Base-by-base conservation (phyloP, 345 rosid genomes). In the Bruguiera sexangula region DNA sequence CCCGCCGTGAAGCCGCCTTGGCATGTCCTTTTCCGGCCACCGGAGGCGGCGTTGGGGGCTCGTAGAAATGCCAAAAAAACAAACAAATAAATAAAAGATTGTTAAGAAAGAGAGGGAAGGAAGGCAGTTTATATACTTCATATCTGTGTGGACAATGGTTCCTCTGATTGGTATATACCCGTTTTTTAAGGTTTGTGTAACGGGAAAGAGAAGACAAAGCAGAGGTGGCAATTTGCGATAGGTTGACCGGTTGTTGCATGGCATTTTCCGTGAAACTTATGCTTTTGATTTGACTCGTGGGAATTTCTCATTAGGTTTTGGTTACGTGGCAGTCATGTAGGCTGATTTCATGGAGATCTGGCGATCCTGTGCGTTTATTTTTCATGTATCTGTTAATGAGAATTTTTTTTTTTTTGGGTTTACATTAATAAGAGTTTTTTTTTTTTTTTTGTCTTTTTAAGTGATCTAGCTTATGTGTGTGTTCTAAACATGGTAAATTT, bases 11-110 rank as follows among this genome's bases (percentile, higher is more conserved):
- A 58, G 6, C 46, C 56, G 58, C 30, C 71, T 73, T 69, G 66
- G 83, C 82, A 74, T 76, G 70, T 63, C 81, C 69, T 54, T 39
- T 29, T 39, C 61, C 39, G 27, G 54, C 53, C 62, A 61, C 57
- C 30, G 21, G 13, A 18, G 24, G n/a, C 21, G 50, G 48, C 48
- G 48, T 9, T 39, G 48, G 48, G 4, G 48, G 16, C 0, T 7
- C 1, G 48, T 11, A 39, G 4, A 39, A 39, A 43, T 43, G 50
- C 19, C 34, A 29, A 48, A 55, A 39, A 34, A 9, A 66, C 7
- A 69, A 34, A 6, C n/a, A 51, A 2, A 37, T 52, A 20, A 1
- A 32, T 56, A 62, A 22, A 37, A 39, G 15, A 53, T 6, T 19
- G 55, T 22, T 54, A 53, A 63, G 52, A 53, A 31, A 70, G 65